phyloP scores from a whole-genome alignment of 177 flowering plant genomes.

The Telopea speciosissima region DNA sequence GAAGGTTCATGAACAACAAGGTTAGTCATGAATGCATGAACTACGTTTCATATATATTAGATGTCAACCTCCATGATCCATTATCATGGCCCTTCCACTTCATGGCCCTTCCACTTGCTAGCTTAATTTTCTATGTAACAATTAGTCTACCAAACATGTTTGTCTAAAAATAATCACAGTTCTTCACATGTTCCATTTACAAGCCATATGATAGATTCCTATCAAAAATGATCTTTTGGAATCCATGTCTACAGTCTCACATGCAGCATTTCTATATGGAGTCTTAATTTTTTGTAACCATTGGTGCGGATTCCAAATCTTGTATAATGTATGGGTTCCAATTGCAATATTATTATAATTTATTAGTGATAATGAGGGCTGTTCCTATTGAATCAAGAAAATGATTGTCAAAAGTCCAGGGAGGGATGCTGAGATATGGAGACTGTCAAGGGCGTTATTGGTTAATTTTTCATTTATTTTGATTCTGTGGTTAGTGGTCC shows the following conservation, averaged over 20 bases:
- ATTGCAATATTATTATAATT: too few species aligned
- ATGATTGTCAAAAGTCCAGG: neutral
- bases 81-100: neutral
- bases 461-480: neutral
- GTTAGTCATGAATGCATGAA: neutral
- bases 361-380: too few species aligned
- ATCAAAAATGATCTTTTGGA: too few species aligned
- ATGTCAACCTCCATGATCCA: neutral
- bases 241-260: too few species aligned
- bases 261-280: too few species aligned
- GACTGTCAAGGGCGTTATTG: neutral
- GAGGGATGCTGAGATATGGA: neutral
- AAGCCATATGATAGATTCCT: too few species aligned
- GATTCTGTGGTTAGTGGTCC: neutral
- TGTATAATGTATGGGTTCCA: too few species aligned
- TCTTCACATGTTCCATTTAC: neutral
- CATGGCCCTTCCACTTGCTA: too few species aligned
- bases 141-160: neutral
- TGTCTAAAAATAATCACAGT: neutral
- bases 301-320: neutral
- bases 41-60: neutral
- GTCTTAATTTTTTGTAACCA: too few species aligned
- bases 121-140: neutral
- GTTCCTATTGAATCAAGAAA: neutral
- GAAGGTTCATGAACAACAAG: slow-evolving; percentile 14